Evolutionary conservation across 768 basidiomycete species (phyloP).

Genomic region (Mycena vulgaris): DNA sequence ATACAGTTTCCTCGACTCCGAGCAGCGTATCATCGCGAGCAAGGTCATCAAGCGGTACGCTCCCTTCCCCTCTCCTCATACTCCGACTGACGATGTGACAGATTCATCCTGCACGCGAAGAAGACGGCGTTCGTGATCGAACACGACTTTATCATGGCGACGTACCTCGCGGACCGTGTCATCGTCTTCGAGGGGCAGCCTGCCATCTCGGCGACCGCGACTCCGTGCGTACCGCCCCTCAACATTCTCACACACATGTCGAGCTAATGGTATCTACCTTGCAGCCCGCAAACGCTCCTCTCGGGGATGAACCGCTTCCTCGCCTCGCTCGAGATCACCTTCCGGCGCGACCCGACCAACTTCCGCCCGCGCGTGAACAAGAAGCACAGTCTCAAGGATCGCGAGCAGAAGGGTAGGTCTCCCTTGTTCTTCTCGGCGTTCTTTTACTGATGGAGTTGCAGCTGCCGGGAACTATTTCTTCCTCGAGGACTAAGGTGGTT

Average conservation of each 20-base stretch:
- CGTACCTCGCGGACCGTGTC: constrained; percentile 98
- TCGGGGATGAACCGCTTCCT: constrained; percentile 99
- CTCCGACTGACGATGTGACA: constrained; percentile 43
- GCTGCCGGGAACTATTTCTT: constrained; percentile 93
- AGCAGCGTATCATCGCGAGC: constrained; percentile 98
- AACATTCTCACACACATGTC: constrained; percentile 5
- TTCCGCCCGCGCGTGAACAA: constrained; percentile 93
- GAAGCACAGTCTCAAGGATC: constrained; percentile 86
- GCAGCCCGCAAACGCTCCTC: constrained; percentile 92
- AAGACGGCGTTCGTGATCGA: constrained; percentile 99
- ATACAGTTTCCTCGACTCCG: constrained; percentile 93
- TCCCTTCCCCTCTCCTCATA: background rate
- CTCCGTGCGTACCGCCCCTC: constrained; percentile 72
- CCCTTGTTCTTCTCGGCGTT: background rate
- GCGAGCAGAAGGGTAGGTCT: constrained; percentile 85
- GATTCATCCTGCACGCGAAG: constrained; percentile 96
- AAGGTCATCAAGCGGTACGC: constrained; percentile 96
- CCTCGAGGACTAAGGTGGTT: constrained; percentile 77
- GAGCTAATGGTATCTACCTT: constrained; percentile 5
- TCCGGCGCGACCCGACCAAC: constrained; percentile 97
- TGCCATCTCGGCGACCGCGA: constrained; percentile 90
- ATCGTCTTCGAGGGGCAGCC: constrained; percentile 94
- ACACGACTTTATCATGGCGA: constrained; percentile 99
- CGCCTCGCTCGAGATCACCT: constrained; percentile 95
- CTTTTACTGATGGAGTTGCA: constrained; percentile 46